Evolutionary conservation across 371 early-diverging fungal genomes (phyloP).

Genomic region (Mycotypha africana): DNA sequence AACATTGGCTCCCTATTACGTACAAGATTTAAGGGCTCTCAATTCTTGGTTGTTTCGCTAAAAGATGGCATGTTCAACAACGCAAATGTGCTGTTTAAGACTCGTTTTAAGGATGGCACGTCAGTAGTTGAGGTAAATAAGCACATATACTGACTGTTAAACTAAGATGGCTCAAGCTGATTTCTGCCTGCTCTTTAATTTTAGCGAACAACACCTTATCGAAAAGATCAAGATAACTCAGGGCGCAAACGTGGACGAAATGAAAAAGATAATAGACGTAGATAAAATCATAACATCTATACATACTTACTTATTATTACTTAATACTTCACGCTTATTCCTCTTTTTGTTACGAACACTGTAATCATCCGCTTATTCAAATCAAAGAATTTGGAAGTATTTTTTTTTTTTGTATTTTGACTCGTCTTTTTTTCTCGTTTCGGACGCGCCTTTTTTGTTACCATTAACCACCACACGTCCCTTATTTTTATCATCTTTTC

Average conservation of each 20-base stretch:
- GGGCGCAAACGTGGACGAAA: slow-evolving; percentile 8
- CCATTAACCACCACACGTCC: no score
- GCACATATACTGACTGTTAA: no score
- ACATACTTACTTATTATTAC: no score
- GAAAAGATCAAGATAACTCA: slow-evolving; percentile 3
- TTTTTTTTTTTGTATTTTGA: no score
- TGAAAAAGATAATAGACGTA: background rate
- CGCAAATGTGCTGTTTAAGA: slow-evolving; percentile 97
- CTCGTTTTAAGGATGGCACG: slow-evolving; percentile 95
- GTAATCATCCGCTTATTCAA: no score
- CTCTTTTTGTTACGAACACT: no score
- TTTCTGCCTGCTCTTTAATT: background rate
- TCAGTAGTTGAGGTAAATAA: slow-evolving; percentile 79
- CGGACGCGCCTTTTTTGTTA: no score
- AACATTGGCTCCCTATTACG: slow-evolving; percentile 97
- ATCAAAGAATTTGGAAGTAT: no score
- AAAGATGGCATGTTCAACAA: slow-evolving; percentile 99
- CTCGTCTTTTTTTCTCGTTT: no score
- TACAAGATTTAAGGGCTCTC: slow-evolving; percentile 95
- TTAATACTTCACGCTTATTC: no score
- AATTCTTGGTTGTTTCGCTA: slow-evolving; percentile 99
- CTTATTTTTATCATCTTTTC: background rate
- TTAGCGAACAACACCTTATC: slow-evolving; percentile 20
- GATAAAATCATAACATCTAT: no score
- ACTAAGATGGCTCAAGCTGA: no score